Evolutionary conservation across 768 basidiomycete species (phyloP).

Genomic region (Phaffia australis): DNA sequence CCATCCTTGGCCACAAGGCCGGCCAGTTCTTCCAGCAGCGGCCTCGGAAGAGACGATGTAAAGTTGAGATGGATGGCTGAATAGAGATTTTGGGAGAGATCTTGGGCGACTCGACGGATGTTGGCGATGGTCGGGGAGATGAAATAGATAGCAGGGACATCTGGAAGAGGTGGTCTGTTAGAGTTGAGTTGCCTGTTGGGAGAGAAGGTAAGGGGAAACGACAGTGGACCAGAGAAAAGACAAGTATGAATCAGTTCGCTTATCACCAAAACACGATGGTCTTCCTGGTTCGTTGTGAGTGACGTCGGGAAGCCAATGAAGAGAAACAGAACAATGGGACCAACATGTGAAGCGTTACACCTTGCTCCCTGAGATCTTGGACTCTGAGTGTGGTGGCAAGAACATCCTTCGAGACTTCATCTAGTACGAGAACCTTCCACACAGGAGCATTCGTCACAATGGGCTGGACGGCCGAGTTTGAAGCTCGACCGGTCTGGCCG

Average conservation of each 20-base stretch:
- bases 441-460: slow-evolving; percentile 56
- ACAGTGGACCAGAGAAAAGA: neutral
- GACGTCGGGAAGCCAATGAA: neutral
- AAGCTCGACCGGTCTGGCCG: slow-evolving; percentile 11
- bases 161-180: slow-evolving; percentile 71
- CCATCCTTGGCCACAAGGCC: slow-evolving; percentile 73
- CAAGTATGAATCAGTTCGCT: neutral
- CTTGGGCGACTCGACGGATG: slow-evolving; percentile 71
- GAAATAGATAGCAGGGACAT: slow-evolving; percentile 96
- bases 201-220: slow-evolving; percentile 4
- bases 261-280: neutral
- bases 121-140: slow-evolving; percentile 80
- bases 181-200: slow-evolving; percentile 79
- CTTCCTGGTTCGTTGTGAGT: neutral
- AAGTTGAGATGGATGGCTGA: slow-evolving; percentile 92
- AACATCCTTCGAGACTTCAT: slow-evolving; percentile 91
- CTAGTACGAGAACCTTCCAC: slow-evolving; percentile 93
- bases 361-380: slow-evolving; percentile 90
- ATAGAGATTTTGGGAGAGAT: slow-evolving; percentile 78
- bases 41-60: slow-evolving; percentile 77
- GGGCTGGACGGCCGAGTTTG: slow-evolving; percentile 33
- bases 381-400: slow-evolving; percentile 90
- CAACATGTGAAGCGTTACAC: slow-evolving; percentile 95
- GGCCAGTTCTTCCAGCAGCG: slow-evolving; percentile 86
- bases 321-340: slow-evolving; percentile 34